A percentile compares a stretch with the other conserved stretches of the same genome.
These are phyloP conservation scores for Eimeria brunetti DNA, from an alignment of 169 alveolate genomes.

Conservation along the genomic window DNA sequence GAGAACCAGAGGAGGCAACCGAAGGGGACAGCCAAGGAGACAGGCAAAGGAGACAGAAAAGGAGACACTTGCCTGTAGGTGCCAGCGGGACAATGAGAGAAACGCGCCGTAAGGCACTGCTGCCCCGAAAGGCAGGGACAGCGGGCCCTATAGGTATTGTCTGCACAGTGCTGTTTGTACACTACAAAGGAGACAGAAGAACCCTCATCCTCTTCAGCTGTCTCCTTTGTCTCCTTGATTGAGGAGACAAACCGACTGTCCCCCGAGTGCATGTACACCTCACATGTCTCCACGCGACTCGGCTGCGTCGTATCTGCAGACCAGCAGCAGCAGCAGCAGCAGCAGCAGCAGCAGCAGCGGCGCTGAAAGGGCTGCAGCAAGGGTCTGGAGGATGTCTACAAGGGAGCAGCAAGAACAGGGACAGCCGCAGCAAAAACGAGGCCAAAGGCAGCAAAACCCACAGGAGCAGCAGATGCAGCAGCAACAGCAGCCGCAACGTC, in stretches of 20 bases:
- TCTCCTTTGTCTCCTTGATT: not conserved
- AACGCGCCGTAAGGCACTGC: constrained; percentile 6
- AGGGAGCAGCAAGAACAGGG: not conserved
- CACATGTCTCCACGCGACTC: not conserved
- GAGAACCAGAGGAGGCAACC: too few species aligned
- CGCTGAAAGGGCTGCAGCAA: not conserved
- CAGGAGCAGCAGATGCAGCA: not conserved
- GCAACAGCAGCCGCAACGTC: too few species aligned
- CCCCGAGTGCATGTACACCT: not conserved
- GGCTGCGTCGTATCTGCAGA: not conserved
- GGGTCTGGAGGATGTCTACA: not conserved
- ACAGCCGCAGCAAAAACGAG: not conserved
- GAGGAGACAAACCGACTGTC: constrained; percentile 28
- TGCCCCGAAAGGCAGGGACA: constrained; percentile 48
- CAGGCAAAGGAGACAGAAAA: not conserved
- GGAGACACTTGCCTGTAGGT: constrained; percentile 39
- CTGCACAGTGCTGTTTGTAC: constrained; percentile 34
- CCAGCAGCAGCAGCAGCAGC: not conserved
- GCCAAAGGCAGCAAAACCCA: not conserved
- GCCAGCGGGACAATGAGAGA: constrained; percentile 44
- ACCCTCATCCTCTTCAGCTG: not conserved
- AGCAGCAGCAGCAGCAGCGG: not conserved
- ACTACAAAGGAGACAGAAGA: not conserved
- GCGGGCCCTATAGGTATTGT: constrained; percentile 7
- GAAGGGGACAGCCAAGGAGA: too few species aligned